These are phyloP conservation scores for Musa beccarii DNA, from an alignment of 176 grass and related monocot genomes.

Conservation along the genomic window DNA sequence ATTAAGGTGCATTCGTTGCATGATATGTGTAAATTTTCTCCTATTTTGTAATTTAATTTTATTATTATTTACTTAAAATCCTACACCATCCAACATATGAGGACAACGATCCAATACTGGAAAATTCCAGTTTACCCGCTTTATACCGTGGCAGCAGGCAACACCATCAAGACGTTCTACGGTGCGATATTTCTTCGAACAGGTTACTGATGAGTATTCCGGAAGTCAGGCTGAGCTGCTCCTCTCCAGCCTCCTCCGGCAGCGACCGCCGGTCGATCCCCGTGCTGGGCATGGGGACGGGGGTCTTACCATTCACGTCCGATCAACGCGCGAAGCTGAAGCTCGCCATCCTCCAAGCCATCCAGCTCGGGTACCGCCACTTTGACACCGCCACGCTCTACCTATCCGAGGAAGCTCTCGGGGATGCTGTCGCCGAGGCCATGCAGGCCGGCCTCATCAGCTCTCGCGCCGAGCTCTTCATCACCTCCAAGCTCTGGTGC, in stretches of 20 bases:
- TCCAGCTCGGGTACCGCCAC: constrained; percentile 33
- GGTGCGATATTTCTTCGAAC: too few relatives aligned
- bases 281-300: constrained; percentile 38
- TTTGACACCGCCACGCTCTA: constrained; percentile 40
- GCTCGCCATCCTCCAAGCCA: constrained; percentile 19
- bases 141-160: too few relatives aligned
- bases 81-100: too few relatives aligned
- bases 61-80: too few relatives aligned
- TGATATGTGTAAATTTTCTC: too few relatives aligned
- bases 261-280: not conserved
- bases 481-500: constrained; percentile 49
- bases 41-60: too few relatives aligned
- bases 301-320: constrained; percentile 7
- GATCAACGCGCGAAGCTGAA: constrained; percentile 1
- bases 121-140: too few relatives aligned
- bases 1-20: too few relatives aligned
- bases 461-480: constrained; percentile 36
- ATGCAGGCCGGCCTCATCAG: constrained; percentile 20
- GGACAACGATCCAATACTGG: too few relatives aligned
- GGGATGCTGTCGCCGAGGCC: constrained; percentile 30
- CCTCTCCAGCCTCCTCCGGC: not conserved
- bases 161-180: too few relatives aligned
- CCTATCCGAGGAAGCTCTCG: constrained; percentile 31
- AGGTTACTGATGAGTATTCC: not conserved
- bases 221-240: not conserved